phyloP scores from a whole-genome alignment of 2,329 filamentous ascomycete genomes.

The Aspergillus candidus region DNA sequence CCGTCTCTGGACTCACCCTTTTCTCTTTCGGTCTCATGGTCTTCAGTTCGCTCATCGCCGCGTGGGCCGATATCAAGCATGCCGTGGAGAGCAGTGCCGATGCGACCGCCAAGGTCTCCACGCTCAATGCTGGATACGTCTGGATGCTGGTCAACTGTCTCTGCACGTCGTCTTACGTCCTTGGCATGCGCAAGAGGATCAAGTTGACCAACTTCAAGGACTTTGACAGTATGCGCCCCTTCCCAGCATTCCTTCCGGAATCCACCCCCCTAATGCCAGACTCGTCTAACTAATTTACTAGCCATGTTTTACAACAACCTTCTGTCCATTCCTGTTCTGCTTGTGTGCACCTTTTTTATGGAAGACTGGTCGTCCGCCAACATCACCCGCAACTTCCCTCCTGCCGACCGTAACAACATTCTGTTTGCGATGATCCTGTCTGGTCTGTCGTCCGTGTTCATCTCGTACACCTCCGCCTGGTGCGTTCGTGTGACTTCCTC shows the following conservation, averaged over 20 bases:
- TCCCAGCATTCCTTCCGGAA: background rate
- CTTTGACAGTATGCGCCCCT: constrained; percentile 77
- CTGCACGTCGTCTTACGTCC: constrained; percentile 81
- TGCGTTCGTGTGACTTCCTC: constrained; percentile 96
- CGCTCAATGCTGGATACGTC: constrained; percentile 86
- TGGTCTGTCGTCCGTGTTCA: constrained; percentile 87
- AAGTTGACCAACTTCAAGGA: constrained; percentile 99
- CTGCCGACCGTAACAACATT: constrained; percentile 70
- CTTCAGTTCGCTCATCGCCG: constrained; percentile 84
- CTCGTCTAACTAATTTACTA: constrained; percentile 35
- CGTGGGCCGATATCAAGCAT: constrained; percentile 93
- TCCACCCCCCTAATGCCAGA: background rate
- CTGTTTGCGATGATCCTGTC: constrained; percentile 90
- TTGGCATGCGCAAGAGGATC: constrained; percentile 96
- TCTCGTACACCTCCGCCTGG: constrained; percentile 99
- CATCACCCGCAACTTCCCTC: constrained; percentile 79
- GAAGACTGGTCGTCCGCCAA: constrained; percentile 92
- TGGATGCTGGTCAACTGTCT: constrained; percentile 99
- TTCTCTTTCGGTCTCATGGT: constrained; percentile 97
- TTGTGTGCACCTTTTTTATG: constrained; percentile 71
- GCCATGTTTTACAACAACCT: constrained; percentile 99
- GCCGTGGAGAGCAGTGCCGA: constrained; percentile 64
- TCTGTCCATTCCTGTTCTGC: constrained; percentile 85
- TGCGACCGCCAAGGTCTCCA: constrained; percentile 71
- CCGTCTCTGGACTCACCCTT: constrained; percentile 77